Percentiles rank a stretch among this genome's conserved stretches.
These are phyloP conservation scores for Aspergillus chevalieri DNA, from an alignment of 2,329 filamentous ascomycete species.

Conservation along the genomic window DNA sequence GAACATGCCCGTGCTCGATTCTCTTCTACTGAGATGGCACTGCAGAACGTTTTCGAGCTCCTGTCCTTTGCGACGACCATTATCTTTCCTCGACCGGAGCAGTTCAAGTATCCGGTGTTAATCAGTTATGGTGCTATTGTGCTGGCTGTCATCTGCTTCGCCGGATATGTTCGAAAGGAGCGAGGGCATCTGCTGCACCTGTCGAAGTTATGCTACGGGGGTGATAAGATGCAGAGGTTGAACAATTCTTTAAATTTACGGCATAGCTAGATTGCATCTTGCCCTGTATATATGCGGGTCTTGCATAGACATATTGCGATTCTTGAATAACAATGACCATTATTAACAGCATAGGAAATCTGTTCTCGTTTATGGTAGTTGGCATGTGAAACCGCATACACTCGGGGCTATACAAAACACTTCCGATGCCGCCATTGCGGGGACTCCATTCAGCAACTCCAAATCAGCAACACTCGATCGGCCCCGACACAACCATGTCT, in stretches of 20 bases:
- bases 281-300: not conserved
- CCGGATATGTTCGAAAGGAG: slow-evolving; percentile 51
- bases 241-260: no score
- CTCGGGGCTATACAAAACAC: not conserved
- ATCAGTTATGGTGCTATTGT: slow-evolving; percentile 46
- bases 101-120: slow-evolving; percentile 59
- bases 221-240: slow-evolving; percentile 5
- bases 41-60: slow-evolving; percentile 66
- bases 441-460: not conserved
- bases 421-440: not conserved
- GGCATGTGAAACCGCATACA: no score
- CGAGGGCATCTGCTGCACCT: slow-evolving; percentile 56
- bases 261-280: no score
- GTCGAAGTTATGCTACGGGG: slow-evolving; percentile 10
- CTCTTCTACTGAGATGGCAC: slow-evolving; percentile 60
- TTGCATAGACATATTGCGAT: no score
- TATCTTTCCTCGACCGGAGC: slow-evolving; percentile 54
- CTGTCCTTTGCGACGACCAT: slow-evolving; percentile 61
- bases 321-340: no score
- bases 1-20: slow-evolving; percentile 58
- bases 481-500: not conserved
- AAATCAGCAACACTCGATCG: not conserved
- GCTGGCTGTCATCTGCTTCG: slow-evolving; percentile 39
- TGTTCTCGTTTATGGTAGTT: no score
- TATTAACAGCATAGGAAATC: no score